Percentiles rank a stretch among this genome's conserved stretches.
Conservation (phyloP, 352 stramenopile genomes). For the Globisporangium splendens region DNA sequence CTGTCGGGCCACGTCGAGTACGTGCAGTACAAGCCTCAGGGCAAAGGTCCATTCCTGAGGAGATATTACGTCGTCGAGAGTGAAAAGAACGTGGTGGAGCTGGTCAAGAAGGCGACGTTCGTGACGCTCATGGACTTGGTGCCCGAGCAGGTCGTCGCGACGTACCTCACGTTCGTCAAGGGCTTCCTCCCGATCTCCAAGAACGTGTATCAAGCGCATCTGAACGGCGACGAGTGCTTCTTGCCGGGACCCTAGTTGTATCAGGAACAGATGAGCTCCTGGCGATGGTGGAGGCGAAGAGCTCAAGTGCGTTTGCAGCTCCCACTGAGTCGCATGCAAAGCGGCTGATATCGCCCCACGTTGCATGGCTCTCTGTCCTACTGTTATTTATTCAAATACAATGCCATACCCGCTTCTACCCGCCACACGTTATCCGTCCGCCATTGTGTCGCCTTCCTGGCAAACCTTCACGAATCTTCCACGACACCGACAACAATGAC, state of each 20-base stretch:
- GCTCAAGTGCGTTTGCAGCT: no score
- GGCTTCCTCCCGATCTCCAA: conserved; percentile 44
- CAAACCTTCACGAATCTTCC: no score
- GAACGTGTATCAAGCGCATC: conserved; percentile 22
- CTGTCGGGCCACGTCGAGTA: conserved; percentile 9
- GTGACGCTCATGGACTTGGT: conserved; percentile 27
- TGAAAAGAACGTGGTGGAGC: conserved; percentile 15
- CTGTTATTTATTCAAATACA: no score
- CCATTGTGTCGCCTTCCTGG: no score
- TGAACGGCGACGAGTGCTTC: conserved; percentile 4
- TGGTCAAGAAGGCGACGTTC: conserved; percentile 26
- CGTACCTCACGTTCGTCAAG: conserved; percentile 34
- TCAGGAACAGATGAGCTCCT: neutral
- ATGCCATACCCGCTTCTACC: no score
- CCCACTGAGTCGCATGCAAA: no score
- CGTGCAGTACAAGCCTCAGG: conserved; percentile 42
- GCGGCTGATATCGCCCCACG: no score
- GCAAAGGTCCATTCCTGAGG: conserved; percentile 47
- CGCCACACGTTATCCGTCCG: no score
- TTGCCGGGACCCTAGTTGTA: neutral
- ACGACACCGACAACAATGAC: neutral
- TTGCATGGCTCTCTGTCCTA: no score
- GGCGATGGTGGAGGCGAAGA: no score
- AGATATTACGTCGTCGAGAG: conserved; percentile 27
- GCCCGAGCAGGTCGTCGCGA: conserved; percentile 24